Percentiles rank a stretch among this genome's conserved stretches.
Evolutionary conservation across 1,139 yeast genomes (phyloP).

Genomic region (Yamadazyma sp.): DNA sequence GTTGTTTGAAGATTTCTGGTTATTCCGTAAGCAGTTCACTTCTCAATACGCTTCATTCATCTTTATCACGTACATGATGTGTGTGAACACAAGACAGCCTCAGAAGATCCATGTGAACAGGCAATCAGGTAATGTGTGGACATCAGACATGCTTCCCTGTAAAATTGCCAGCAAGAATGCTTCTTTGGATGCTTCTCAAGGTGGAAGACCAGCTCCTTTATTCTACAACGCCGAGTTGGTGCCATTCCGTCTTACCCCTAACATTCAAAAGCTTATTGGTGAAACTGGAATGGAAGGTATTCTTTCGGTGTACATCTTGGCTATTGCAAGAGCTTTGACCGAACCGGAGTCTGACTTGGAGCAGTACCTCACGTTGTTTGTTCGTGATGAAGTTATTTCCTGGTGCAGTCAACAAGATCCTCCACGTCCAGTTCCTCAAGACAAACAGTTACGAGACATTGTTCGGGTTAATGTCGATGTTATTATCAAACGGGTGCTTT

Average conservation of each 20-base stretch:
- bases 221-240: slow-evolving; percentile 94
- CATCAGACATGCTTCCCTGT: slow-evolving; percentile 93
- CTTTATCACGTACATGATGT: slow-evolving; percentile 92
- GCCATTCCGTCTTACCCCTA: slow-evolving; percentile 95
- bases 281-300: slow-evolving; percentile 91
- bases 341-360: slow-evolving; percentile 90
- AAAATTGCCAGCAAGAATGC: slow-evolving; percentile 66
- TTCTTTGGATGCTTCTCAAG: slow-evolving; percentile 55
- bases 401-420: slow-evolving; percentile 89
- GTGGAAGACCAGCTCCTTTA: slow-evolving; percentile 73
- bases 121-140: slow-evolving; percentile 87
- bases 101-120: slow-evolving; percentile 84
- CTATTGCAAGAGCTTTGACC: slow-evolving; percentile 82
- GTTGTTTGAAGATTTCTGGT: slow-evolving; percentile 92
- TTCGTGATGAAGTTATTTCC: slow-evolving; percentile 89
- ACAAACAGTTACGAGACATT: slow-evolving; percentile 80
- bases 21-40: slow-evolving; percentile 92
- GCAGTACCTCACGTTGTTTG: slow-evolving; percentile 85
- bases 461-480: slow-evolving; percentile 87
- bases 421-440: slow-evolving; percentile 63
- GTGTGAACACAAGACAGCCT: slow-evolving; percentile 91
- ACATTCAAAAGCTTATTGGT: slow-evolving; percentile 90
- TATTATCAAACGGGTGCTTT: slow-evolving; percentile 65
- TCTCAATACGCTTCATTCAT: slow-evolving; percentile 95
- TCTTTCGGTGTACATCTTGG: slow-evolving; percentile 79